These are phyloP conservation scores for Aspergillus puulaauensis DNA, from an alignment of 2,329 filamentous ascomycete species.

Conservation along the genomic window DNA sequence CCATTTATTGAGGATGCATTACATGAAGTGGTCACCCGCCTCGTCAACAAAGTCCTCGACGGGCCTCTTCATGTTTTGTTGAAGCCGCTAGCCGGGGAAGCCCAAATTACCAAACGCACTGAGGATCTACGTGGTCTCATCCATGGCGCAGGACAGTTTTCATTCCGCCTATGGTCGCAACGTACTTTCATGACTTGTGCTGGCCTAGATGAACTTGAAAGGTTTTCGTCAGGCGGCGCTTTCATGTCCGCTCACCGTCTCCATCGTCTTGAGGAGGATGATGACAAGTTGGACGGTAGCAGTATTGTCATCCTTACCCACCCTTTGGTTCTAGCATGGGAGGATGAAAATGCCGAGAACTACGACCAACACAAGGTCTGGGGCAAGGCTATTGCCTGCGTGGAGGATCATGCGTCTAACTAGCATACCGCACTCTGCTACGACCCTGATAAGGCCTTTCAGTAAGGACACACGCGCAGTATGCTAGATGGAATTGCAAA, in stretches of 20 bases:
- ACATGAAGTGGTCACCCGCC: not conserved
- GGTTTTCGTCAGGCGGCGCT: not conserved
- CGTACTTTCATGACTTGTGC: conserved; percentile 14
- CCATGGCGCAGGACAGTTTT: conserved; percentile 12
- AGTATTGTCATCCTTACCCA: conserved; percentile 17
- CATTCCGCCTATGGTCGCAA: conserved; percentile 20
- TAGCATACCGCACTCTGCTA: too few species aligned
- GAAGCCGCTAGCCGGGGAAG: not conserved
- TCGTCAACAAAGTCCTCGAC: not conserved
- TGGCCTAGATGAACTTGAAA: not conserved
- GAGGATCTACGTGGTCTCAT: conserved; percentile 6
- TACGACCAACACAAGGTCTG: conserved; percentile 22
- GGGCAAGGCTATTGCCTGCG: not conserved
- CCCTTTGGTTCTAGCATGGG: conserved; percentile 21
- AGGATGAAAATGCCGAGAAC: conserved; percentile 22
- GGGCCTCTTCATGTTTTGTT: conserved; percentile 1
- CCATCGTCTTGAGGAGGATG: conserved; percentile 21
- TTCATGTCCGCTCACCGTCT: conserved; percentile 20
- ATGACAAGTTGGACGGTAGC: conserved; percentile 16
- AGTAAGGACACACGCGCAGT: too few species aligned
- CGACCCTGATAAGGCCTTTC: too few species aligned
- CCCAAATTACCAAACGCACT: not conserved
- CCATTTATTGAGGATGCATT: too few species aligned
- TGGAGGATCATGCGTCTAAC: too few species aligned
- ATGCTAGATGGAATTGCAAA: too few species aligned